These are phyloP conservation scores for Ogataea siamensis DNA, from an alignment of 805 yeast species.

Conservation along the genomic window DNA sequence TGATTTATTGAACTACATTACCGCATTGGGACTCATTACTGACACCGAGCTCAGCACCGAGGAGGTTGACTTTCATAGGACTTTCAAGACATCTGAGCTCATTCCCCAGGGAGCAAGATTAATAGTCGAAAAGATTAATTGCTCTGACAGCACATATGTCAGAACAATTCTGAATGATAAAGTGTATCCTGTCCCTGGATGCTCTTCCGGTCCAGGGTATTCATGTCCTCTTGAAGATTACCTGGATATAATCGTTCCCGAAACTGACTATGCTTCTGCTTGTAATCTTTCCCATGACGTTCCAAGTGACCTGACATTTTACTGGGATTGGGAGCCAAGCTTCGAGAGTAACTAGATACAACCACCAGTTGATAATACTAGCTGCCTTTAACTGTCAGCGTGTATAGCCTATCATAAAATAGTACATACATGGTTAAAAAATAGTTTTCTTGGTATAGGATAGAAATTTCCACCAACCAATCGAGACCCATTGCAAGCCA, in stretches of 20 bases:
- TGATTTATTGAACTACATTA: constrained; percentile 51
- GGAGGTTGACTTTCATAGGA: constrained; percentile 40
- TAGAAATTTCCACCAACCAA: too few relatives aligned
- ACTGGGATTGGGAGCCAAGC: constrained; percentile 12
- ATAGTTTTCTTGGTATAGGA: too few relatives aligned
- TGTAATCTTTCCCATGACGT: constrained; percentile 2
- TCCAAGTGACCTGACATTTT: constrained; percentile 6
- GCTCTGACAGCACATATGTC: constrained; percentile 36
- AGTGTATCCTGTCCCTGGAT: constrained; percentile 46
- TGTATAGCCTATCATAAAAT: too few relatives aligned
- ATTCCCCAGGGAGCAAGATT: constrained; percentile 53
- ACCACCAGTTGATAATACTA: too few relatives aligned
- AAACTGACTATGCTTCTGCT: constrained; percentile 1
- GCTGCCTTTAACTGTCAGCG: too few relatives aligned
- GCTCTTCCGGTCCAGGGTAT: constrained; percentile 54
- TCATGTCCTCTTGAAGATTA: constrained; percentile 40
- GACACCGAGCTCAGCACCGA: constrained; percentile 39
- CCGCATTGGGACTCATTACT: constrained; percentile 59
- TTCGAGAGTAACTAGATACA: constrained; percentile 1
- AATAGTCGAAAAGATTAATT: constrained; percentile 44
- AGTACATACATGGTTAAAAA: too few relatives aligned
- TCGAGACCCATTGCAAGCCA: too few relatives aligned
- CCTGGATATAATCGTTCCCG: constrained; percentile 25
- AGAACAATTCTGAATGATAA: constrained; percentile 52
- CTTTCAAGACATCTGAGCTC: constrained; percentile 40